A percentile compares a stretch with the other conserved stretches of the same genome.
Evolutionary conservation across 1,139 yeast species (phyloP).

Genomic region (Yamadazyma conglobata): DNA sequence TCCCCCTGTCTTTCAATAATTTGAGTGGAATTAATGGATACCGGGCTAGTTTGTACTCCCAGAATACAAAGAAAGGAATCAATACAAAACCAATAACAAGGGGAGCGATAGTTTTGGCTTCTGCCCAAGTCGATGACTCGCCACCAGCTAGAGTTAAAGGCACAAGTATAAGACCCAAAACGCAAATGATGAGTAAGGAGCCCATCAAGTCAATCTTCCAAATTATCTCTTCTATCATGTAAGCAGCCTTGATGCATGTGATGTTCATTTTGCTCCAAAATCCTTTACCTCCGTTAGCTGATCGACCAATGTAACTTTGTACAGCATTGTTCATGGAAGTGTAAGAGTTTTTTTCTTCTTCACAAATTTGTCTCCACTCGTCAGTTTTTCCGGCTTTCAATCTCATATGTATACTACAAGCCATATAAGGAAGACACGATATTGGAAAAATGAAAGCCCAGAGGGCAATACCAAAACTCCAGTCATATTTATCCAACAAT

Average conservation of each 20-base stretch:
- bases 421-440: slow-evolving; percentile 53
- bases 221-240: slow-evolving; percentile 23
- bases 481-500: slow-evolving; percentile 28
- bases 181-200: slow-evolving; percentile 43
- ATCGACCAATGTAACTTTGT: no score
- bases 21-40: slow-evolving; percentile 58
- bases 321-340: no score
- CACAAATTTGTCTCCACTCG: slow-evolving; percentile 33
- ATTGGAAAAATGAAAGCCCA: slow-evolving; percentile 78
- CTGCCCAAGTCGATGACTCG: slow-evolving; percentile 44
- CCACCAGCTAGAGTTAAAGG: slow-evolving; percentile 60
- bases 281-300: slow-evolving; percentile 19
- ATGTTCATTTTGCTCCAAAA: no score
- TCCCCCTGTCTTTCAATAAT: slow-evolving; percentile 62
- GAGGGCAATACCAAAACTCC: slow-evolving; percentile 78
- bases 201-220: slow-evolving; percentile 59
- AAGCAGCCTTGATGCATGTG: no score
- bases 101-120: slow-evolving; percentile 55
- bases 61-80: slow-evolving; percentile 49
- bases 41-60: slow-evolving; percentile 52
- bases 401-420: slow-evolving; percentile 54
- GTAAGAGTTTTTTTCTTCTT: slow-evolving; percentile 21
- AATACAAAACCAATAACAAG: slow-evolving; percentile 58
- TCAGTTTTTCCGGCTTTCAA: slow-evolving; percentile 48
- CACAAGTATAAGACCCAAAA: slow-evolving; percentile 56